Base-by-base conservation (phyloP, 345 rosid genomes). In the Gynandropsis gynandra region DNA sequence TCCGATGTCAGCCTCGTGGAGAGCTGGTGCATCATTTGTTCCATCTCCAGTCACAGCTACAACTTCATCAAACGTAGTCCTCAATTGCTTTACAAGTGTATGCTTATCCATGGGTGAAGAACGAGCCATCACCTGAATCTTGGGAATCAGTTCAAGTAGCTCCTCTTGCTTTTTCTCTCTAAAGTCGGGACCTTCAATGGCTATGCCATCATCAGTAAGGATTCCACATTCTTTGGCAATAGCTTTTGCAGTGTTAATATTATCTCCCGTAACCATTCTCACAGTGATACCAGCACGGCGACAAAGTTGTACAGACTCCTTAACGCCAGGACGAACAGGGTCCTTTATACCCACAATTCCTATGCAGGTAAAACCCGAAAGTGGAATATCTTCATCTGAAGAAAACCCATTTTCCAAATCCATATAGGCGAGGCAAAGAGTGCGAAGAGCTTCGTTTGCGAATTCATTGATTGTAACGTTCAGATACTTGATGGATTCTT, bases 11-110 rank as follows among this genome's bases (percentile, higher is more conserved):
- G 97, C 95, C 68, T 89, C 97, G 46, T 89, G 95, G 41, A 89
- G 87, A 27, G 97, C 94, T 35, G 97, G 97, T 52, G 97, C 95
- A 71, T 89, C 97, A 54, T 89, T 89, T 52, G 97, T 86, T 56
- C 97, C 97, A 63, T 89, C 97, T 54, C 95, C 95, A 42, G 94
- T 89, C 40, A 81, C 95, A 1, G 95, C 95, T 56, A 89, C 95
- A 36, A 89, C 97, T 68, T 79, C 83, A 54, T 80, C 82, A 33
- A 86, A 81, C 6, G 95, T 83, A 16, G 94, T 81, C 55, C 94
- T 69, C 65, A 89, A 61, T 35, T 86, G 97, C 58, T 71, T 81
- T 56, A 89, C 97, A 43, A 89, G 72, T 31, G 86, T 80, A 61
- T 89, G 95, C 64, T 86, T 89, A 76, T 89, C 97, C 63, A 83